phyloP scores from a whole-genome alignment of 306 rosid genomes.

The Begonia peltatifolia region DNA sequence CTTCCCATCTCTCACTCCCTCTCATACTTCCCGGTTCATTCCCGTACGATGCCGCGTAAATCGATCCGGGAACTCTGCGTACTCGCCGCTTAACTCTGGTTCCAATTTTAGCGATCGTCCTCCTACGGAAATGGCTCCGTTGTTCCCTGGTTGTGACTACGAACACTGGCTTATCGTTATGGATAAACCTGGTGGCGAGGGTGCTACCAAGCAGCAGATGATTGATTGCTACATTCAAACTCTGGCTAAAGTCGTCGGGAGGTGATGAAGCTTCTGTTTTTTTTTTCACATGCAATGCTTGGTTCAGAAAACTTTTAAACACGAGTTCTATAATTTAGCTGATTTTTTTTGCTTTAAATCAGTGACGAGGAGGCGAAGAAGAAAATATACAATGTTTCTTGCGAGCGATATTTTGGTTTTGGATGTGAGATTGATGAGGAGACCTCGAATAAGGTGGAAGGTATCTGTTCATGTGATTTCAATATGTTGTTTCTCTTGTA shows the following conservation, averaged over 20 bases:
- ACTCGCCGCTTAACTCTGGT: conserved; percentile 72
- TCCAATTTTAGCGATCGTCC: conserved; percentile 68
- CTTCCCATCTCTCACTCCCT: conserved; percentile 4
- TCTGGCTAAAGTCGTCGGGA: conserved; percentile 54
- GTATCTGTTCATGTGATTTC: conserved; percentile 12
- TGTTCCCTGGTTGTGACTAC: conserved; percentile 85
- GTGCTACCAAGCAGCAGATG: conserved; percentile 62
- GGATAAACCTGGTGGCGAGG: conserved; percentile 80
- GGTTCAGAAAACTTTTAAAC: not conserved
- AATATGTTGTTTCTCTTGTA: not conserved
- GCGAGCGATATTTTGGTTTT: conserved; percentile 73
- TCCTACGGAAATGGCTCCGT: conserved; percentile 85
- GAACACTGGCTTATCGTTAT: conserved; percentile 86
- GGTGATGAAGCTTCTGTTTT: conserved; percentile 15
- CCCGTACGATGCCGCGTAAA: conserved; percentile 51
- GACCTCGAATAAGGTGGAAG: conserved; percentile 76
- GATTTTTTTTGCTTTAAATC: not conserved
- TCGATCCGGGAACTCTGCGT: conserved; percentile 49
- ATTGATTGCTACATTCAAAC: conserved; percentile 63
- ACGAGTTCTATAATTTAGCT: not conserved
- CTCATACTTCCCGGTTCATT: conserved; percentile 22
- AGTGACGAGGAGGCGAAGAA: conserved; percentile 77
- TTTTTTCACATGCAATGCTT: not conserved
- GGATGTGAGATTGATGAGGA: conserved; percentile 86
- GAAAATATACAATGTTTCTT: conserved; percentile 74